Evolutionary conservation across 441 rosid genomes (phyloP), one percentile per base, ranked within the genome.

Genomic region (Capsella rubella): DNA sequence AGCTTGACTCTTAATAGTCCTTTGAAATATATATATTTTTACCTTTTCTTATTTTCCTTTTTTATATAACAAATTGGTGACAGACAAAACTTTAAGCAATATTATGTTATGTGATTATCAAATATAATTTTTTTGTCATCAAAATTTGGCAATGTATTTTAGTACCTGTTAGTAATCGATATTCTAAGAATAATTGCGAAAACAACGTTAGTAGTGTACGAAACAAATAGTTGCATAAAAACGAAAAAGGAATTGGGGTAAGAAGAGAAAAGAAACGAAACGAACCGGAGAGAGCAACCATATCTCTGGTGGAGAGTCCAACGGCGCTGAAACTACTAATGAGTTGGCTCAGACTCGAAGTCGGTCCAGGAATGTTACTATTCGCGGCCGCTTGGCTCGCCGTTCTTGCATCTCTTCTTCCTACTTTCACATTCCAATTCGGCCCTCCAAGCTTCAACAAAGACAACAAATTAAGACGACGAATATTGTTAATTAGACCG

Each of bases 361-460:
- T 84, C 2, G 98, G 97, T 0, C 84, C 66, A n/a, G 98, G 98
- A 72, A 93, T 86, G 77, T 84, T 74, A 50, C 58, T 88, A 64
- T 89, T 93, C 1, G 97, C 97, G 1, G 91, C 97, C 21, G 91
- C 75, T 62, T 78, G 90, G 82, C 98, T 90, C 31, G 98, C 88
- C 0, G 87, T 87, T 67, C 71, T 86, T 2, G 95, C 83, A 78
- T 93, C 95, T 79, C 98, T 87, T 78, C 97, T 90, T 76, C 97
- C 98, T 11, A 93, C 83, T 69, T 93, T 90, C 55, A 90, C 97
- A 37, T 80, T 51, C 97, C 98, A 93, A 3, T 12, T 73, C 0
- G 93, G 97, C 5, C 97, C 95, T 77, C 93, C 92, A 62, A 90
- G 90, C 97, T 93, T 67, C 55, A 72, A 45, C 45, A 27, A 50